Evolutionary conservation across 495 filamentous ascomycete genomes (phyloP), one percentile per base, ranked within the genome.

Genomic region (Annulohypoxylon bovei): DNA sequence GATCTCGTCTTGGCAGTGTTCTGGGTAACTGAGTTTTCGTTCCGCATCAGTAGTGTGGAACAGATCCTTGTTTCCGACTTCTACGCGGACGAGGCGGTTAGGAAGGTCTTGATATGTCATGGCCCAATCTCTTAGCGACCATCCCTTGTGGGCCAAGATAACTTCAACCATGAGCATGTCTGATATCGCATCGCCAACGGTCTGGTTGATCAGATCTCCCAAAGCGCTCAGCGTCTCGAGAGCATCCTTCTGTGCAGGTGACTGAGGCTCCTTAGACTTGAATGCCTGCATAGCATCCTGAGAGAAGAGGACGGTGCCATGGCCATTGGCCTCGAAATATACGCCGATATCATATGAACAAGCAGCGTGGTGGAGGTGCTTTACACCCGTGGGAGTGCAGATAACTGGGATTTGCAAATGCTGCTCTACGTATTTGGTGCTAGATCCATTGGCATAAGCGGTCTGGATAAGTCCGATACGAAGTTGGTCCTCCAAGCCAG

Each of bases 311-410:
- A 98, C 92, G 23, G 95, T 99, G 58, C 95, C 95, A 78, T 99
- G 95, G 52, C 95, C 95, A 75, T 99, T 99, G 53, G 95, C 95
- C 81, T 99, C 95, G 74, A 99, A 99, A 81, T 99, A 99, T 57
- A 98, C 93, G 42, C 95, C 95, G 54, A 97, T 89, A 75, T 98
- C 96, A 72, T 93, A 96, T 22, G 90, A 90, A 58, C 91, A 87
- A 28, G 95, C 95, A 14, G 92, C 95, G 76, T 98, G 96, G 81
- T 99, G 95, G 40, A 99, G 90, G 77, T 97, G 90, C 84, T 99
- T 99, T 46, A 99, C 96, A 74, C 95, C 95, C 1, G 95, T 99
- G 44, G 93, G 88, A 11, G 95, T 98, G 86, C 92, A 98, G 59
- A 95, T 88, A 20, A 95, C 93, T 18, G 93, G 93, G 23, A 99